Conservation (phyloP, 345 rosid genomes). For the Eutrema japonicum region DNA sequence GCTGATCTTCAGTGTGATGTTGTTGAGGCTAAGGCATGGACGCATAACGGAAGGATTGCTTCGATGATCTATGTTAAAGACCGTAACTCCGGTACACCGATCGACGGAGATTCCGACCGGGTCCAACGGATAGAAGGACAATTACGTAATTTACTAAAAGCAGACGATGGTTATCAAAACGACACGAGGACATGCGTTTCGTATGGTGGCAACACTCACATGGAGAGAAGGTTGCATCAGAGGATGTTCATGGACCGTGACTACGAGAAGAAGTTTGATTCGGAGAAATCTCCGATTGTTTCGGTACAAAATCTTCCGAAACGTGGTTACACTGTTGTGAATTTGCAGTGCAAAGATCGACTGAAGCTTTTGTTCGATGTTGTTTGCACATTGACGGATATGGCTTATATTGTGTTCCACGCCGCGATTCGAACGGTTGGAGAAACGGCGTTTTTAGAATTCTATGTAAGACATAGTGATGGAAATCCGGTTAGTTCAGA, state of each 20-base stretch:
- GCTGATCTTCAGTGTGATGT: conserved; percentile 71
- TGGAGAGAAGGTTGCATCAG: conserved; percentile 93
- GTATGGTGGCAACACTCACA: conserved; percentile 74
- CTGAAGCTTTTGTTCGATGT: conserved; percentile 83
- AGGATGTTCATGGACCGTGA: conserved; percentile 97
- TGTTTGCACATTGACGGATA: conserved; percentile 92
- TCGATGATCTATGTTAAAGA: conserved; percentile 69
- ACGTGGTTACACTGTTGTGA: conserved; percentile 85
- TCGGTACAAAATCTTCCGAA: conserved; percentile 82
- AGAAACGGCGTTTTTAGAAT: conserved; percentile 74
- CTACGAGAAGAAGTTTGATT: conserved; percentile 65
- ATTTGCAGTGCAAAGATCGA: conserved; percentile 89
- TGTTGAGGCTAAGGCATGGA: conserved; percentile 89
- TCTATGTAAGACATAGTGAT: conserved; percentile 76
- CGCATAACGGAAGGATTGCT: conserved; percentile 78
- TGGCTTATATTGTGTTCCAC: conserved; percentile 92
- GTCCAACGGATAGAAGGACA: conserved; percentile 61
- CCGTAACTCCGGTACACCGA: conserved; percentile 63
- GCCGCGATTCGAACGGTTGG: conserved; percentile 70
- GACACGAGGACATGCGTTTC: conserved; percentile 68
- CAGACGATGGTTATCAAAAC: conserved; percentile 80
- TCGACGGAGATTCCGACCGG: conserved; percentile 59
- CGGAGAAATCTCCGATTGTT: conserved; percentile 61
- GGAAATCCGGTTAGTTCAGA: conserved; percentile 91
- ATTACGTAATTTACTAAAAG: conserved; percentile 69